phyloP scores from a whole-genome alignment of 2,329 filamentous ascomycete genomes.

The Fusarium nodosum region DNA sequence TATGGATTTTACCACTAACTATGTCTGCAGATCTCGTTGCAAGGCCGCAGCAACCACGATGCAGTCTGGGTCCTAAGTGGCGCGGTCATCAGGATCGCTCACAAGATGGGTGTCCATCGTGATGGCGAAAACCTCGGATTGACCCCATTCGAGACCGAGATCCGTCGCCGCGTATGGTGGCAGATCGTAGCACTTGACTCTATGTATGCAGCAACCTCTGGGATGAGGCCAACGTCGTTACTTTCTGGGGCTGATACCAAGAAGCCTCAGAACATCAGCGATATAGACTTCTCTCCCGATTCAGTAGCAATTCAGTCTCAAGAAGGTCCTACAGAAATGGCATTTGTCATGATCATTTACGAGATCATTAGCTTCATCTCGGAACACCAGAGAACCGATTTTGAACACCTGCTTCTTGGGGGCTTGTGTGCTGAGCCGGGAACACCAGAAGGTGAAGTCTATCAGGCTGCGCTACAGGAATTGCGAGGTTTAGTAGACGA shows the following conservation, averaged over 20 bases:
- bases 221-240: slow-evolving; percentile 6
- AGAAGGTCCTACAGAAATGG: slow-evolving; percentile 21
- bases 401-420: slow-evolving; percentile 16
- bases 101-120: slow-evolving; percentile 20
- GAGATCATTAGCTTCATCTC: slow-evolving; percentile 9
- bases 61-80: slow-evolving; percentile 20
- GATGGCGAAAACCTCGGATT: slow-evolving; percentile 5
- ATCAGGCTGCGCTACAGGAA: background rate
- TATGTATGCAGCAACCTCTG: slow-evolving; percentile 20
- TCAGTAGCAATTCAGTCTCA: background rate
- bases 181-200: slow-evolving; percentile 20
- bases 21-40: background rate
- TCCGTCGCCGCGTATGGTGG: slow-evolving; percentile 27
- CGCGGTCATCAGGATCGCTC: slow-evolving; percentile 14
- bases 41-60: slow-evolving; percentile 19
- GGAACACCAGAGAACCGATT: background rate
- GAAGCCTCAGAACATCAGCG: slow-evolving; percentile 9
- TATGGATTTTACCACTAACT: background rate
- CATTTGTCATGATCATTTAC: background rate
- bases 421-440: slow-evolving; percentile 5
- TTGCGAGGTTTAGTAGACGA: background rate
- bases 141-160: slow-evolving; percentile 6
- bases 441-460: background rate
- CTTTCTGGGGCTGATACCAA: slow-evolving; percentile 8
- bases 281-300: background rate